These are phyloP conservation scores for Aspergillus niger DNA, from an alignment of 2,329 filamentous ascomycete genomes.

Conservation along the genomic window DNA sequence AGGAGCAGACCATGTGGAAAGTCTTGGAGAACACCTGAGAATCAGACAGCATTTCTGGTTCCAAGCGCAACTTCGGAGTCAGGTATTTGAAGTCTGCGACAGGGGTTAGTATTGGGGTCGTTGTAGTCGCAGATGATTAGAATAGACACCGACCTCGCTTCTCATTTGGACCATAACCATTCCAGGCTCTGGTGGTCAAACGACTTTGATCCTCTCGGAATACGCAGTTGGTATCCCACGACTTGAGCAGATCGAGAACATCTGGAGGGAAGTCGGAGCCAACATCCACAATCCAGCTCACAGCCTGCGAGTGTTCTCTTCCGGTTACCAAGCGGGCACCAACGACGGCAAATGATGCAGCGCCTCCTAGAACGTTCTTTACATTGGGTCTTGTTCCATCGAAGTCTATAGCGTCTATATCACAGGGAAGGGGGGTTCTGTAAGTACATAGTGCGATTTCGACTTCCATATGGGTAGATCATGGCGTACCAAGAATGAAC, in stretches of 20 bases:
- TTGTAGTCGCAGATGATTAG: neutral
- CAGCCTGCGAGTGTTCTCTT: constrained; percentile 61
- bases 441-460: constrained; percentile 19
- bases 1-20: constrained; percentile 86
- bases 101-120: constrained; percentile 9
- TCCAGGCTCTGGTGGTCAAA: constrained; percentile 88
- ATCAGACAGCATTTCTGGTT: constrained; percentile 68
- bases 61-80: constrained; percentile 81
- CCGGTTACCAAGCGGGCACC: constrained; percentile 88
- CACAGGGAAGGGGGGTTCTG: neutral
- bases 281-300: constrained; percentile 90
- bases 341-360: constrained; percentile 80
- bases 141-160: constrained; percentile 54
- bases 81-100: constrained; percentile 76
- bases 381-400: constrained; percentile 68
- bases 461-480: constrained; percentile 7
- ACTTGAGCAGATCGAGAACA: constrained; percentile 64
- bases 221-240: constrained; percentile 75
- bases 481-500: constrained; percentile 61
- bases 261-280: constrained; percentile 80
- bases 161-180: constrained; percentile 74
- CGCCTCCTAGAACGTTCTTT: constrained; percentile 81
- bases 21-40: constrained; percentile 69
- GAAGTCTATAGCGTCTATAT: constrained; percentile 86
- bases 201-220: constrained; percentile 67